These are phyloP conservation scores for Suhomyces vadensis DNA, from an alignment of 805 yeast genomes.

Conservation along the genomic window DNA sequence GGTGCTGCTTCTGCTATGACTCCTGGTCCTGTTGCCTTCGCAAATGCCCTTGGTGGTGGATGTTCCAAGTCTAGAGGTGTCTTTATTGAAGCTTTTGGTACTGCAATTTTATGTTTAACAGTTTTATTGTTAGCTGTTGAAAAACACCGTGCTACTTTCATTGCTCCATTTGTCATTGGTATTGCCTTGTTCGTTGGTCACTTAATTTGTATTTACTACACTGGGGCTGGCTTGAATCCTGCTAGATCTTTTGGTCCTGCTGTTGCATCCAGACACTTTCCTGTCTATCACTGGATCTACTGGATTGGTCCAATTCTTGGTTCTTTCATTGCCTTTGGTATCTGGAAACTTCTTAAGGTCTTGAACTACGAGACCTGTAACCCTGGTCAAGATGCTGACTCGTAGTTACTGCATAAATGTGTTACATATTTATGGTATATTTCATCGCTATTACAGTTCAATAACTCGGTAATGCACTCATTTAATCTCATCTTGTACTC, in stretches of 20 bases:
- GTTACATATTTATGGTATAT: no score
- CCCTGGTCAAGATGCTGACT: constrained; percentile 68
- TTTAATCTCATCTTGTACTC: no score
- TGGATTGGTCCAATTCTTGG: constrained; percentile 89
- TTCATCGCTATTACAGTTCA: no score
- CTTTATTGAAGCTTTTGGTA: constrained; percentile 80
- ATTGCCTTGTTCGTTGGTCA: constrained; percentile 79
- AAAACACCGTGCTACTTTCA: constrained; percentile 68
- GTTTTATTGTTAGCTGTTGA: constrained; percentile 85
- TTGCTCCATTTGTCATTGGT: constrained; percentile 86
- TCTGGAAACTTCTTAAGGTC: constrained; percentile 66
- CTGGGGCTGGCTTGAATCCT: constrained; percentile 92
- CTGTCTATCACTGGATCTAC: constrained; percentile 86
- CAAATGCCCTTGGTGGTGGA: constrained; percentile 72
- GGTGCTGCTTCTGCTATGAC: constrained; percentile 86
- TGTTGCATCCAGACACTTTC: constrained; percentile 71
- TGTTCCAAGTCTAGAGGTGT: constrained; percentile 72
- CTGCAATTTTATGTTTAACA: constrained; percentile 68
- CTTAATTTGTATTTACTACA: constrained; percentile 75
- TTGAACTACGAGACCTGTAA: constrained; percentile 68
- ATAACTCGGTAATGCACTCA: no score
- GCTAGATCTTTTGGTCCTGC: constrained; percentile 88
- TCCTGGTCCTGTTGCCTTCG: constrained; percentile 73
- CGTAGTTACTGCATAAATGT: no score
- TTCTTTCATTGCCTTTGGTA: constrained; percentile 59